Evolutionary conservation across 148 eudicot species (phyloP), one percentile per base, ranked within the genome.

Genomic region (Diospyros kaki): DNA sequence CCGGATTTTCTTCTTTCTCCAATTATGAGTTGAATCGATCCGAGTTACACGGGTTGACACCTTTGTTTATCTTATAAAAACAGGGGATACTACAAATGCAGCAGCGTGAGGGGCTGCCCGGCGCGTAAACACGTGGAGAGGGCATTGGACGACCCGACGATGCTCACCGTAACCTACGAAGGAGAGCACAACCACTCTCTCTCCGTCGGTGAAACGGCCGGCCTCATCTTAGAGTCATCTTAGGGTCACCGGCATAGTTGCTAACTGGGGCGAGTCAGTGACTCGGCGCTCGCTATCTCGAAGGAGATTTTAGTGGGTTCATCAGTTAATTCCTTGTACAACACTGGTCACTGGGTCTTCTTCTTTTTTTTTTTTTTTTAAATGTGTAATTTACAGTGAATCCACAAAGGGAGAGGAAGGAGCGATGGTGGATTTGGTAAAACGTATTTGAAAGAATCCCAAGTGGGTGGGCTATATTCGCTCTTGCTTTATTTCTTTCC

Each of bases 21-120:
- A 28, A 28, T 28, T 28, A 28, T 28, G 28, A 28, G 28, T 28
- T 28, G 28, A 28, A 28, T 28, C 28, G 28, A 63, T 41, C 28
- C 46, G 48, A 48, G 8, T 56, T 15, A 10, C 4, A 3, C 3
- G 60, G 17, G 4, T 6, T 11, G 60, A 10, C 12, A 3, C 4
- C 3, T 56, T 56, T 56, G 17, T 3, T 56, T 56, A 10, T 28
- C 28, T 0, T 28, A 28, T 28, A 9, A 46, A 60, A 18, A 73
- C 87, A 94, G 98, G 84, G 97, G 97, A 48, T 94, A 94, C 76
- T 94, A 94, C 84, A 94, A 94, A 81, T 94, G 98, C 74, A 94
- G 98, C 75, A 94, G 93, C 39, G 87, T 94, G 44, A 82, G 97
- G 81, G 98, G 97, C 4, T 94, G 98, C 53, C 97, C 98, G 0